These are phyloP conservation scores for Mucor saturninus DNA, from an alignment of 371 early-diverging fungal species.

Conservation along the genomic window DNA sequence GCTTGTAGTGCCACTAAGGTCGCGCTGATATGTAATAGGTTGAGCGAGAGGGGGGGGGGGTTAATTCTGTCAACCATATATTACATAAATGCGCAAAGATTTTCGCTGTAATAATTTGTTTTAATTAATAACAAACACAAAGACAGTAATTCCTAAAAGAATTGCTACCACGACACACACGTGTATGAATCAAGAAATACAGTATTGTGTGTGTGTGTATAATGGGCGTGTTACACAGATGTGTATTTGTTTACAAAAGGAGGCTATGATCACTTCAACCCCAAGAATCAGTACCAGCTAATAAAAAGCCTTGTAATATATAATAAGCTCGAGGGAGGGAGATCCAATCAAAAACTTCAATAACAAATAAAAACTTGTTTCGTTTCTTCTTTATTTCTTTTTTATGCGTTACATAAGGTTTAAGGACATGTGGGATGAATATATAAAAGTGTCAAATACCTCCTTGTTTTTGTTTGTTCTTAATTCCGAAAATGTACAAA, in stretches of 20 bases:
- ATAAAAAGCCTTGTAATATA: not conserved
- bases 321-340: not conserved
- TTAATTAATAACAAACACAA: conserved; percentile 5
- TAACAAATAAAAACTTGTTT: conserved; percentile 5
- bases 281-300: no score
- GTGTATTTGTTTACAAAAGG: not conserved
- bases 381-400: not conserved
- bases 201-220: not conserved
- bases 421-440: not conserved
- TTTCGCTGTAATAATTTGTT: not conserved
- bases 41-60: not conserved
- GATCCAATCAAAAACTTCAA: not conserved
- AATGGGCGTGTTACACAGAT: not conserved
- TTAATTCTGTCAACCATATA: not conserved
- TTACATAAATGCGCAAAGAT: not conserved
- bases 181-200: conserved; percentile 3
- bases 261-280: not conserved
- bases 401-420: not conserved
- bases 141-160: not conserved
- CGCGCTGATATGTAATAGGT: not conserved
- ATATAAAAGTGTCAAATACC: conserved; percentile 8
- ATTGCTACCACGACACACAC: not conserved
- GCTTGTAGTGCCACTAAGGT: not conserved
- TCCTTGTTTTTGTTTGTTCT: not conserved
- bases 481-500: not conserved